Evolutionary conservation across 495 filamentous ascomycete genomes (phyloP).

Genomic region (Aspergillus conjunctus): DNA sequence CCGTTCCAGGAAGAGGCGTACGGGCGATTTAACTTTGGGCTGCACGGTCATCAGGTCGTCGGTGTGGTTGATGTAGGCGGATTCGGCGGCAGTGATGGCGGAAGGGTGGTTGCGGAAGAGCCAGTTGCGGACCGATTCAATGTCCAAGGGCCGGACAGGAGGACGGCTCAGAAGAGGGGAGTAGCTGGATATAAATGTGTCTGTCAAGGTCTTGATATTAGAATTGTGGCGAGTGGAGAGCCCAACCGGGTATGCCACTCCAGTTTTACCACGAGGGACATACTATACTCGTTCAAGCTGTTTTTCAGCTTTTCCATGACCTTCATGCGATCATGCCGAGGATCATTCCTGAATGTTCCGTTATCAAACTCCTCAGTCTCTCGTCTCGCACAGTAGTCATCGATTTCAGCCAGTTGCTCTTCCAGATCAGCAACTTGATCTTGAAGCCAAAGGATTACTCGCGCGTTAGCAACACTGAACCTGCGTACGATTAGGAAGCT

Average conservation of each 20-base stretch:
- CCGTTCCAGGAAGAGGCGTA: background rate
- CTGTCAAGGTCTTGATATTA: background rate
- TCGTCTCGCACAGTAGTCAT: background rate
- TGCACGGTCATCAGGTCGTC: background rate
- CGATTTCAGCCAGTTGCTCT: background rate
- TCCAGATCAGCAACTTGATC: slow-evolving; percentile 1
- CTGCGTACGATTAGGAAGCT: slow-evolving; percentile 1
- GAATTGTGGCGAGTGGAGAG: too few relatives aligned
- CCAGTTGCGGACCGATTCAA: background rate
- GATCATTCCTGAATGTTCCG: slow-evolving; percentile 7
- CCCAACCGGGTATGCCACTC: too few relatives aligned
- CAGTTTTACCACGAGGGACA: background rate
- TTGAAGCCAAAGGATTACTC: slow-evolving; percentile 8
- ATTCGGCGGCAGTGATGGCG: background rate
- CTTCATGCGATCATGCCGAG: background rate
- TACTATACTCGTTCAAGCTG: slow-evolving; percentile 7
- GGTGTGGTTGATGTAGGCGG: background rate
- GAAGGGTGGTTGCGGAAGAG: background rate
- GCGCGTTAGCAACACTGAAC: background rate
- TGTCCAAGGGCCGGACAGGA: background rate
- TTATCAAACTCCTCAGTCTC: background rate
- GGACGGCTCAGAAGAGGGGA: background rate
- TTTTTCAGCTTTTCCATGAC: background rate
- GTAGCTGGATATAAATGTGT: background rate
- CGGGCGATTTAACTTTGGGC: background rate